Evolutionary conservation across 2,329 filamentous ascomycete genomes (phyloP).

Genomic region (Cercospora janseana): DNA sequence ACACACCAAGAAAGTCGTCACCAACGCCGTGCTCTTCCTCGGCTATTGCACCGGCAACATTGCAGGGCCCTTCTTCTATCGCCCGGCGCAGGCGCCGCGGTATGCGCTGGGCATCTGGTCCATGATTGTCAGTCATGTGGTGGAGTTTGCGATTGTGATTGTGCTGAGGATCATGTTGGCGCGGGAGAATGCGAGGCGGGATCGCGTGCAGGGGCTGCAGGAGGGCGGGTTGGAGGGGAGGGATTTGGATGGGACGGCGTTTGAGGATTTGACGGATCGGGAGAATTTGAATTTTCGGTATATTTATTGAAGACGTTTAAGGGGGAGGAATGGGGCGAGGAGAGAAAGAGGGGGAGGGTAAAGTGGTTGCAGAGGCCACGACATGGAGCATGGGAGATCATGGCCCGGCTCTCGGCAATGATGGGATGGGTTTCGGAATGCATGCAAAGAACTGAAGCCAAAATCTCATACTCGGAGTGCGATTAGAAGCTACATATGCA

Average conservation of each 20-base stretch:
- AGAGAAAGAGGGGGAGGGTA: too few relatives aligned
- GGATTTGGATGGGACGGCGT: constrained; percentile 52
- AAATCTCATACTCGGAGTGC: too few relatives aligned
- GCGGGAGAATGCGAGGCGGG: constrained; percentile 51
- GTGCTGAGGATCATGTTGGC: constrained; percentile 49
- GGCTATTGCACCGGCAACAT: constrained; percentile 55
- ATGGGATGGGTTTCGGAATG: too few relatives aligned
- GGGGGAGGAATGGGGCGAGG: too few relatives aligned
- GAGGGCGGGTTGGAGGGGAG: constrained; percentile 48
- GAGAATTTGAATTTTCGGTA: constrained; percentile 21
- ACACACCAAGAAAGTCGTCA: constrained; percentile 63
- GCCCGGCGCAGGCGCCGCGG: constrained; percentile 51
- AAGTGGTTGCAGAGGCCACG: too few relatives aligned
- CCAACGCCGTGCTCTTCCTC: constrained; percentile 61
- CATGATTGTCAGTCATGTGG: constrained; percentile 55
- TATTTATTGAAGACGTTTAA: constrained; percentile 15
- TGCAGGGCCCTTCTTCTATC: constrained; percentile 62
- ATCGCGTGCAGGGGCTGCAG: constrained; percentile 49
- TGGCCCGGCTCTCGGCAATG: too few relatives aligned
- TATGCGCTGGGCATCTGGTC: constrained; percentile 56
- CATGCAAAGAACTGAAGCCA: too few relatives aligned
- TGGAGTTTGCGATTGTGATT: constrained; percentile 51
- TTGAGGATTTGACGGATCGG: constrained; percentile 53
- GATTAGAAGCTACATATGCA: too few relatives aligned
- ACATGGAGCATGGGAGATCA: too few relatives aligned